Percentiles rank a stretch among this genome's conserved stretches.
These are phyloP conservation scores for Erythrophleum ivorense DNA, from an alignment of 331 rosid genomes.

Conservation along the genomic window DNA sequence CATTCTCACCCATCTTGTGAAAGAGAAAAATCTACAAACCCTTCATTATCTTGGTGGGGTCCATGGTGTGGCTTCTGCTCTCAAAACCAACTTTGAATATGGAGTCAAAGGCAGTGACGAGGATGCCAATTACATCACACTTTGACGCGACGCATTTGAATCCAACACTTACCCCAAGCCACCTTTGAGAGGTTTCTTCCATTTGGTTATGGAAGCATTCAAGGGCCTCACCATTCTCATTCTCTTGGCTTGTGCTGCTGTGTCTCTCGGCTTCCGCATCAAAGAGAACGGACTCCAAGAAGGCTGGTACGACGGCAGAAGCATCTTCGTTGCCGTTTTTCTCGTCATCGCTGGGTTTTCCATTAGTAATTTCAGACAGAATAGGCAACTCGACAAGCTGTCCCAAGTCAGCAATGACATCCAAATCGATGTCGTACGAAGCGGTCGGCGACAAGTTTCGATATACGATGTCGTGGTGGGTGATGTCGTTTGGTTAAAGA, in stretches of 20 bases:
- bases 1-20: constrained; percentile 29
- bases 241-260: constrained; percentile 17
- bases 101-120: constrained; percentile 27
- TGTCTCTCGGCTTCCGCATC: constrained; percentile 26
- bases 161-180: neutral
- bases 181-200: neutral
- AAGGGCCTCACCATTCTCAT: constrained; percentile 24
- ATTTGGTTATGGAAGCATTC: constrained; percentile 9
- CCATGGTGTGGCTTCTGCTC: constrained; percentile 17
- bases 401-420: neutral
- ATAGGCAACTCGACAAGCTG: neutral
- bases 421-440: neutral
- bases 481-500: constrained; percentile 16
- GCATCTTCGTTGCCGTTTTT: constrained; percentile 8
- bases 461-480: constrained; percentile 16
- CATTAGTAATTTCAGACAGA: neutral
- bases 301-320: constrained; percentile 26
- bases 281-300: constrained; percentile 10
- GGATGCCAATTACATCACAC: neutral
- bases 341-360: constrained; percentile 4
- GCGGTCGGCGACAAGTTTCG: constrained; percentile 10
- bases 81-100: constrained; percentile 11
- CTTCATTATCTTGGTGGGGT: constrained; percentile 33
- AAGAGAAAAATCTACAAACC: constrained; percentile 15
- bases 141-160: neutral